Evolutionary conservation across 495 filamentous ascomycete genomes (phyloP).

Genomic region (Lasiosphaeria ovina): DNA sequence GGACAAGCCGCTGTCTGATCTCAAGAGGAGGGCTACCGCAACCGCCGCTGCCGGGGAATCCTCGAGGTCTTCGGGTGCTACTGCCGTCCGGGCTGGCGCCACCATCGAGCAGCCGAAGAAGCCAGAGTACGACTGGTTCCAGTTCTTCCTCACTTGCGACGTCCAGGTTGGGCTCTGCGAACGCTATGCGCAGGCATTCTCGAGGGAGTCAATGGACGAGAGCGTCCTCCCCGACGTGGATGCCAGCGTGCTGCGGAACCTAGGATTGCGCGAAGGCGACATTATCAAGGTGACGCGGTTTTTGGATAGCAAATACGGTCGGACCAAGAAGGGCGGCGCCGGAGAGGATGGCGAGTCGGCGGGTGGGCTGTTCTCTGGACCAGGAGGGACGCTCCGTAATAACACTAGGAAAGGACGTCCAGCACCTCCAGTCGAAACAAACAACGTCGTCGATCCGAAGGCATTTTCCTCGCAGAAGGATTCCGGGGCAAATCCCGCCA

Average conservation of each 20-base stretch:
- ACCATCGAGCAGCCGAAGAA: conserved; percentile 56
- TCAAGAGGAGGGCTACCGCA: conserved; percentile 45
- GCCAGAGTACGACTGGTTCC: conserved; percentile 94
- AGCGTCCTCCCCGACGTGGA: conserved; percentile 84
- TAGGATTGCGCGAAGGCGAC: conserved; percentile 93
- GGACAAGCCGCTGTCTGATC: conserved; percentile 89
- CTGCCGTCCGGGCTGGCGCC: conserved; percentile 38
- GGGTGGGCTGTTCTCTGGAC: conserved; percentile 86
- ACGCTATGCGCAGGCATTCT: conserved; percentile 85
- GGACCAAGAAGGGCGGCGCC: conserved; percentile 61
- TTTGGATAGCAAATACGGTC: conserved; percentile 76
- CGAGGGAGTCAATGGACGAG: conserved; percentile 92
- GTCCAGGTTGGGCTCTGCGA: conserved; percentile 90
- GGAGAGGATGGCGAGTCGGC: conserved; percentile 58
- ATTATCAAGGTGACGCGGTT: conserved; percentile 91
- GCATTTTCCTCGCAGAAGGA: conserved; percentile 68
- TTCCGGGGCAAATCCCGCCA: conserved; percentile 34
- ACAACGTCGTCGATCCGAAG: conserved; percentile 81
- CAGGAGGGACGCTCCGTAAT: conserved; percentile 82
- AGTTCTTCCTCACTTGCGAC: conserved; percentile 92
- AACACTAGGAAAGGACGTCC: conserved; percentile 95
- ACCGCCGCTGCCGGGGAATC: conserved; percentile 22
- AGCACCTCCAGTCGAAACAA: conserved; percentile 76
- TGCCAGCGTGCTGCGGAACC: conserved; percentile 71
- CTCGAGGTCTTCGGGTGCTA: conserved; percentile 18